These are phyloP conservation scores for Agapanthus africanus DNA, from an alignment of 106 monocot species.

Conservation along the genomic window DNA sequence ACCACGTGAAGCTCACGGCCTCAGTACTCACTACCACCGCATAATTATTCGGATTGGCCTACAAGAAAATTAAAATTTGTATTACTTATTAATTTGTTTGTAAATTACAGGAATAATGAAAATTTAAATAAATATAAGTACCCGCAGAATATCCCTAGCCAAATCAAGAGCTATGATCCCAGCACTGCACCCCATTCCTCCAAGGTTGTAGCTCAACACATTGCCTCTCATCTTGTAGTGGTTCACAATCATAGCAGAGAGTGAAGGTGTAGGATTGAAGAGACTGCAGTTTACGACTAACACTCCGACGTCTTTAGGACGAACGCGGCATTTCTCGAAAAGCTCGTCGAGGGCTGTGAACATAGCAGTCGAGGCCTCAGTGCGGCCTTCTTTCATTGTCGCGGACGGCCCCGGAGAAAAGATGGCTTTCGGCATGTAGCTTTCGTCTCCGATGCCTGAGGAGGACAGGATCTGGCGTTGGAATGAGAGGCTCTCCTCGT, in stretches of 20 bases:
- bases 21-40: slow-evolving; percentile 72
- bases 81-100: too few relatives aligned
- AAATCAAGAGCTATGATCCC: slow-evolving; percentile 61
- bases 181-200: slow-evolving; percentile 78
- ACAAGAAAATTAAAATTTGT: slow-evolving; percentile 4
- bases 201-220: slow-evolving; percentile 71
- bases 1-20: slow-evolving; percentile 68
- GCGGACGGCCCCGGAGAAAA: slow-evolving; percentile 45
- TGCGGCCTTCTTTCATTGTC: slow-evolving; percentile 72
- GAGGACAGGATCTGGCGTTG: slow-evolving; percentile 67
- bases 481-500: slow-evolving; percentile 86
- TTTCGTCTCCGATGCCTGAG: slow-evolving; percentile 91
- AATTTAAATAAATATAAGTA: too few relatives aligned
- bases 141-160: slow-evolving; percentile 67
- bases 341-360: slow-evolving; percentile 70
- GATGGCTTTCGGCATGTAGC: slow-evolving; percentile 63
- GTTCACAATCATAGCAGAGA: slow-evolving; percentile 86
- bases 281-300: slow-evolving; percentile 77
- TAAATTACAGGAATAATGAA: too few relatives aligned
- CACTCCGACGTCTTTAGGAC: slow-evolving; percentile 64
- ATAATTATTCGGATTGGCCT: slow-evolving; percentile 61
- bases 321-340: slow-evolving; percentile 57
- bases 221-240: slow-evolving; percentile 98
- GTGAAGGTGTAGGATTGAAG: slow-evolving; percentile 72
- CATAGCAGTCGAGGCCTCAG: slow-evolving; percentile 46